Conservation (phyloP, 2,329 filamentous ascomycete species). For the Colletotrichum abscissum region DNA sequence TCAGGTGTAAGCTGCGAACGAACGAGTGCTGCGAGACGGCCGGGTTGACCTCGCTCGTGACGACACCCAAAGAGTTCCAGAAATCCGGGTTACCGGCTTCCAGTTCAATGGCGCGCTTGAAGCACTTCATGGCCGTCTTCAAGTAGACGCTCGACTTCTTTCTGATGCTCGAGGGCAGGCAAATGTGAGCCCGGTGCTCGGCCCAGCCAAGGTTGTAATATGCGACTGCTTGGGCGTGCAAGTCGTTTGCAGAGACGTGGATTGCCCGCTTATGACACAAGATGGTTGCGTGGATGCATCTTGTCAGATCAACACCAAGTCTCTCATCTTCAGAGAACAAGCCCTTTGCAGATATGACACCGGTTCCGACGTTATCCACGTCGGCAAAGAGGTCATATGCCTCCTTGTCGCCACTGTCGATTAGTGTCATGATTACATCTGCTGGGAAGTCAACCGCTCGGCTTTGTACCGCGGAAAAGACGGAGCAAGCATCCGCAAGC, state of each 20-base stretch:
- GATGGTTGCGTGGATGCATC: conserved; percentile 77
- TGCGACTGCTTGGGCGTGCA: conserved; percentile 91
- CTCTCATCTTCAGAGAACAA: conserved; percentile 59
- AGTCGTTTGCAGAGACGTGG: conserved; percentile 75
- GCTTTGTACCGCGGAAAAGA: conserved; percentile 84
- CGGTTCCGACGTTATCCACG: conserved; percentile 71
- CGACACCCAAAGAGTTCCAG: conserved; percentile 95
- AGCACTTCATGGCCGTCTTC: conserved; percentile 86
- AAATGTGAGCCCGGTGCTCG: conserved; percentile 83
- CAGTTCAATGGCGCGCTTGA: conserved; percentile 95
- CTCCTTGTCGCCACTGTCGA: conserved; percentile 64
- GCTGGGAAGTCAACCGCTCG: conserved; percentile 72
- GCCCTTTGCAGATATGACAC: conserved; percentile 56
- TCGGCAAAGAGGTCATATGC: conserved; percentile 73
- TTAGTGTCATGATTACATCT: conserved; percentile 65
- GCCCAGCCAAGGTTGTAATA: conserved; percentile 98
- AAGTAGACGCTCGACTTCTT: conserved; percentile 76
- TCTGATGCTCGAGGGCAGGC: conserved; percentile 62
- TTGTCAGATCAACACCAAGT: conserved; percentile 62
- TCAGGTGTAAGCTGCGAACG: conserved; percentile 89
- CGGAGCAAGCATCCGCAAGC: conserved; percentile 85
- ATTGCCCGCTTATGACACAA: conserved; percentile 91
- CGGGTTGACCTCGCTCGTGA: conserved; percentile 86
- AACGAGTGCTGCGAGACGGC: conserved; percentile 94
- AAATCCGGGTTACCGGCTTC: conserved; percentile 96